Evolutionary conservation across 2,329 filamentous ascomycete species (phyloP), one percentile per base, ranked within the genome.

Genomic region (Monosporascus cannonballus): DNA sequence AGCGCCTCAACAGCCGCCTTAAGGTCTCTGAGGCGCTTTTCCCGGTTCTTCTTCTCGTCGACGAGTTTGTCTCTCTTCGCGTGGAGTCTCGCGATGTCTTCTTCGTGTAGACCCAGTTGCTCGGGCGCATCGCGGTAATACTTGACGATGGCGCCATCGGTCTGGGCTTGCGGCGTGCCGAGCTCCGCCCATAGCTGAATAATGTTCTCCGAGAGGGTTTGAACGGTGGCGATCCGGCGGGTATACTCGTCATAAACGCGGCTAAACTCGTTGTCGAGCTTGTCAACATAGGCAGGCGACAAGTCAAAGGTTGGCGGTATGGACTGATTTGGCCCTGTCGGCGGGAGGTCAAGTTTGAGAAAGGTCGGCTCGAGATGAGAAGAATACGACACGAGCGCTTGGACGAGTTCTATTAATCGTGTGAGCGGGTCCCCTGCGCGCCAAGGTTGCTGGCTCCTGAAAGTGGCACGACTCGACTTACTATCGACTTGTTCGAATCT

Each of bases 161-260:
- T 95, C 68, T 97, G 93, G 27, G 89, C 90, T 67, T 96, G 92
- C 0, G 94, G 92, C 1, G 89, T 96, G 44, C 94, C 94, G 9
- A 99, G 83, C 70, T 99, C 94, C 0, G 90, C 93, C 92, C 94
- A 99, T 0, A 99, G 80, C 61, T 90, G 88, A 63, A 99, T 94
- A 54, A 96, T 93, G 56, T 94, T 85, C 63, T 96, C 89, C 41
- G 84, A 85, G 3, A 90, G 71, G 20, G 84, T 73, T 69, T 90
- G 84, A 15, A 97, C 91, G 0, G 82, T 83, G 30, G 81, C 80
- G 45, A 96, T 78, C 47, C 94, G 89, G 59, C 85, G 87, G 44
- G 86, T 90, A 72, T 97, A 99, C 73, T 99, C 95, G 65, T 97
- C 91, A 71, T 97, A 97, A 20, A 99, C 90, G 55, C 91, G 84